Percentiles rank a stretch among this genome's conserved stretches.
Conservation (phyloP, 768 basidiomycete genomes). For the Lactarius indigo region DNA sequence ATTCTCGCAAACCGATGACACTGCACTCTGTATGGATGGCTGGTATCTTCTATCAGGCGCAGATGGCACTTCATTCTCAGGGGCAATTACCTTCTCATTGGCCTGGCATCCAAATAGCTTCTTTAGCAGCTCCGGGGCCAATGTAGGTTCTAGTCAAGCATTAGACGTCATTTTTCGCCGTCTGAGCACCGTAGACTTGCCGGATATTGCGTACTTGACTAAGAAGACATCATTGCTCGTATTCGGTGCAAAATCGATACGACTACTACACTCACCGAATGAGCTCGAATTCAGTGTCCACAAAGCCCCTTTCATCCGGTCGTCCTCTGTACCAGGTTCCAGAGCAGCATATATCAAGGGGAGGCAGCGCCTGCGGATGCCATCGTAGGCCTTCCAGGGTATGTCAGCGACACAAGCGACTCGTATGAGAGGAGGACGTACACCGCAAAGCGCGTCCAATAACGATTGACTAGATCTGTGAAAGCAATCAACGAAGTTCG, state of each 20-base stretch:
- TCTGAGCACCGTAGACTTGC: constrained; percentile 28
- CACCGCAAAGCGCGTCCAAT: constrained; percentile 43
- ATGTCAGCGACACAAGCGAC: not conserved
- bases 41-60: constrained; percentile 29
- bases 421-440: constrained; percentile 29
- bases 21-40: constrained; percentile 75
- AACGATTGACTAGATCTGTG: constrained; percentile 39
- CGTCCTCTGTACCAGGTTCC: constrained; percentile 71
- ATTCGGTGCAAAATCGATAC: not conserved
- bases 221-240: not conserved
- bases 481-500: constrained; percentile 12
- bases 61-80: not conserved
- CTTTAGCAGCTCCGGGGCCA: constrained; percentile 55
- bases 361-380: constrained; percentile 58
- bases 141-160: constrained; percentile 51
- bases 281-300: constrained; percentile 68
- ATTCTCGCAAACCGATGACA: constrained; percentile 61
- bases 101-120: constrained; percentile 70
- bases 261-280: constrained; percentile 44
- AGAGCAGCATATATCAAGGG: constrained; percentile 56
- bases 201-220: constrained; percentile 42
- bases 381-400: constrained; percentile 57
- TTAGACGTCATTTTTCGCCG: not conserved
- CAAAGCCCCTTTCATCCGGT: constrained; percentile 89
- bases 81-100: constrained; percentile 66